Evolutionary conservation across 2,329 filamentous ascomycete genomes (phyloP), one percentile per base, ranked within the genome.

Genomic region (Reticulascus tulasneorum): DNA sequence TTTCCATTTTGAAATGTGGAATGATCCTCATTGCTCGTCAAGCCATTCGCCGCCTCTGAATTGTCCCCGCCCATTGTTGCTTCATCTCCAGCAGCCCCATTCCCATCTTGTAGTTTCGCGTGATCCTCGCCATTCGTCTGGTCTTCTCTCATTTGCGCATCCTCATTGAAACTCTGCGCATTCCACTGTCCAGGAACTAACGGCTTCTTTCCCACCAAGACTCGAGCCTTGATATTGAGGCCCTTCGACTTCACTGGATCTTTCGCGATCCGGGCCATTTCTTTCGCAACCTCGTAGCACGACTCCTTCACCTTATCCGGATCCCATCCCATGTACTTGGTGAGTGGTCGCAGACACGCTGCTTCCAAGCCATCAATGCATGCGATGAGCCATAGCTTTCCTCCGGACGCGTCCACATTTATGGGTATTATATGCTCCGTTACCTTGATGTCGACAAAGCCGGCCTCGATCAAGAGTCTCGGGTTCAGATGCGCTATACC

Each of bases 301-400:
- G 64, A 58, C 19, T 55, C 53, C 29, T 69, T 66, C 38, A 71
- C 73, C 22, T 66, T 57, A 2, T 72, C 63, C 1, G 69, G 55
- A 16, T 69, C 64, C 73, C 73, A 78, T 7, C 60, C 69, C 58
- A 75, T 66, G 30, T 73, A 59, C 44, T 64, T 67, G 2, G 73
- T 78, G 38, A 79, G 59, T 9, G 71, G 59, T 22, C 75, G 63
- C 43, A 79, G 50, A 25, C 59, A 66, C 21, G 58, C 51, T 9
- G 72, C 63, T 50, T 77, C 74, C 20, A 75, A 50, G 4, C 66
- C 64, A 37, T 75, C 71, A 21, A 77, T 55, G 39, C 69, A 64
- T 3, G 66, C 62, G 17, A 76, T 66, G 21, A 77, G 58, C 71
- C 71, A 77, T 31, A 76, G 65, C 44, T 73, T 73, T 25, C 72